Base-by-base conservation (phyloP, 1,284 basidiomycete genomes). In the Boletellus sp. region DNA sequence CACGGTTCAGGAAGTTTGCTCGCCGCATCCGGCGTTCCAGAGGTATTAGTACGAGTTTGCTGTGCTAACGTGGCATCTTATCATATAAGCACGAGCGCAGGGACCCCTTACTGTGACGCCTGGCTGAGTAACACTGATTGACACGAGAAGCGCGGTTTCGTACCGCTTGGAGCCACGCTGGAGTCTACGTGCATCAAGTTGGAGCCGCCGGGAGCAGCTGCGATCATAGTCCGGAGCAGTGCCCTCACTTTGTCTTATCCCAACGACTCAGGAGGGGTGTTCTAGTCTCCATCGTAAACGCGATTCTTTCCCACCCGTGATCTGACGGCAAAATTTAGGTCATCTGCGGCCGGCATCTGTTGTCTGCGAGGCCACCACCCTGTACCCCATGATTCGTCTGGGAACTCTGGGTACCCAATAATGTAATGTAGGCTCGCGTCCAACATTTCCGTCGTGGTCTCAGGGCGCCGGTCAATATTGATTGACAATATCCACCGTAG, bases 1-100 rank as follows among this genome's bases (percentile, higher is more conserved):
- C 74, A 24, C 75, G 80, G n/a, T 83, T 84, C 64, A 72, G 81
- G 53, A 84, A 85, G 61, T 83, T 85, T 61, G 78, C 82, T 13
- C 85, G 79, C 60, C 15, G 11, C 69, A 75, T 40, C 68, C 71
- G 22, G 55, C 60, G n/a, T 71, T 74, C 59, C 74, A 75, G 60
- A 52, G 82, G 82, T 19, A 72, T 85, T 52, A 81, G 81, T 21
- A 76, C 77, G 19, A 64, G 60, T 46, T 69, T 83, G 35, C 67
- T 85, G 43, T 54, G 75, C 57, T 70, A 72, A 15, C 10, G 67
- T 75, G 53, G 62, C 65, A 16, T 63, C 70, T 24, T 75, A 74
- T 22, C 64, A 60, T 53, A 58, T 64, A 13, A 67, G 76, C 44
- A 57, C 75, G 44, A 67, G 68, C 15, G 75, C 70, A 18, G 56